Conservation (phyloP, 2,329 filamentous ascomycete species). For the Chaetomiaceae sp. region DNA sequence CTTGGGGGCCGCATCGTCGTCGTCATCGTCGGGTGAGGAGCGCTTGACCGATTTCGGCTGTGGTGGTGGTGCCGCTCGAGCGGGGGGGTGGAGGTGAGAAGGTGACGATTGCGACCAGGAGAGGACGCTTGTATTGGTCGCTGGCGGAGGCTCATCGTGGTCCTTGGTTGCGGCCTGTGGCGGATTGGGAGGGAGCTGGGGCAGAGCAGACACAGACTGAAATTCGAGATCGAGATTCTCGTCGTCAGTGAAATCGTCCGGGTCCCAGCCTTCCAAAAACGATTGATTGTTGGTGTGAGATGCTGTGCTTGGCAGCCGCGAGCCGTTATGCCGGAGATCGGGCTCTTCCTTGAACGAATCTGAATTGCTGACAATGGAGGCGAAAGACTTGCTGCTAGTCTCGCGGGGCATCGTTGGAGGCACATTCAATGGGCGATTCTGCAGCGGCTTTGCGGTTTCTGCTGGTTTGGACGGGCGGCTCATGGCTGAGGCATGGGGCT, state of each 20-base stretch:
- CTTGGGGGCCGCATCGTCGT: slow-evolving; percentile 32
- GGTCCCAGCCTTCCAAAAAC: slow-evolving; percentile 58
- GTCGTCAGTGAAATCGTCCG: slow-evolving; percentile 86
- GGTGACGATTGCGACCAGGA: slow-evolving; percentile 70
- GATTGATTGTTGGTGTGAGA: slow-evolving; percentile 23
- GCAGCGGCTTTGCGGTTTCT: slow-evolving; percentile 27
- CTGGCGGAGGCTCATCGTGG: slow-evolving; percentile 17
- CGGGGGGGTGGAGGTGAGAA: slow-evolving; percentile 43
- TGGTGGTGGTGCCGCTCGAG: slow-evolving; percentile 16
- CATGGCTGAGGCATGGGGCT: slow-evolving; percentile 34
- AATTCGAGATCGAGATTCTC: slow-evolving; percentile 68
- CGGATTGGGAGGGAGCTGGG: slow-evolving; percentile 28
- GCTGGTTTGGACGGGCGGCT: slow-evolving; percentile 23
- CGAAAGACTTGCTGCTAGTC: slow-evolving; percentile 27
- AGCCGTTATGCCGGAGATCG: slow-evolving; percentile 32
- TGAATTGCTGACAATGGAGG: slow-evolving; percentile 41
- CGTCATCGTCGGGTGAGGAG: slow-evolving; percentile 34
- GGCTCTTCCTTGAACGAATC: slow-evolving; percentile 46
- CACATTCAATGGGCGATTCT: slow-evolving; percentile 34
- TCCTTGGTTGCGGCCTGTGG: slow-evolving; percentile 1
- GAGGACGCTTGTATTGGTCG: slow-evolving; percentile 36
- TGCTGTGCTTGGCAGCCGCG: slow-evolving; percentile 24
- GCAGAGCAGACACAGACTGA: slow-evolving; percentile 54
- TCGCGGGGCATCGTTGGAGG: slow-evolving; percentile 21
- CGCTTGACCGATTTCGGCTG: slow-evolving; percentile 41